Base-by-base conservation (phyloP, 2,329 filamentous ascomycete genomes). In the Chrysoporthe puriensis region DNA sequence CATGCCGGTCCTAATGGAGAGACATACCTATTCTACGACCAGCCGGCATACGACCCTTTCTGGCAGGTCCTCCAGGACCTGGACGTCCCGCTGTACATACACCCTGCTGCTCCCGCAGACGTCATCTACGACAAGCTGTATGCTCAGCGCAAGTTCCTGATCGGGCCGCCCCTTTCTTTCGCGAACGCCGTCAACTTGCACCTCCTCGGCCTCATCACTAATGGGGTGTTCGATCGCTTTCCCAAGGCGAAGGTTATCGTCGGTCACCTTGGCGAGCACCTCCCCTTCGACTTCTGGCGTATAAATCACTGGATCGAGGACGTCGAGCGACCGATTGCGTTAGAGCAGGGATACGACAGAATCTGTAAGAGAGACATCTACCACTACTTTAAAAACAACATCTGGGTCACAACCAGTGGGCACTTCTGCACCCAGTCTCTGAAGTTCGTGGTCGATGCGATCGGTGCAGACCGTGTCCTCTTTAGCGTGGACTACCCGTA, bases 21-120 rank as follows among this genome's bases (percentile, higher is more conserved):
- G 66, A 83, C 83, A 34, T 85, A 88, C 80, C 79, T 90, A 74
- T 90, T 90, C 78, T 91, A 90, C 77, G 89, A 91, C 73, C 79
- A 82, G 9, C 80, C 84, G 0, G 82, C 85, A 69, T 91, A 84
- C 81, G 86, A 88, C 71, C 75, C 83, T 32, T 90, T 91, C 80
- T 90, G 88, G 88, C 73, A 80, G 14, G 84, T 83, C 0, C 81
- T 84, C 9, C 81, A 80, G 1, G 85, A 89, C 56, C 83, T 91
- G 0, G 85, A 90, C 66, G 87, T 90, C 0, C 88, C 88, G 0
- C 81, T 91, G 61, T 91, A 90, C 72, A 79, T 91, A 0, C 88
- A 91, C 74, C 88, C 88, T 0, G 80, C 84, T 60, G 83, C 84
- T 70, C 86, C 88, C 1, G 85, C 84, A 0, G 86, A 86, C 7